phyloP scores from a whole-genome alignment of 1,139 yeast species.

The Suhomyces bribrorum region DNA sequence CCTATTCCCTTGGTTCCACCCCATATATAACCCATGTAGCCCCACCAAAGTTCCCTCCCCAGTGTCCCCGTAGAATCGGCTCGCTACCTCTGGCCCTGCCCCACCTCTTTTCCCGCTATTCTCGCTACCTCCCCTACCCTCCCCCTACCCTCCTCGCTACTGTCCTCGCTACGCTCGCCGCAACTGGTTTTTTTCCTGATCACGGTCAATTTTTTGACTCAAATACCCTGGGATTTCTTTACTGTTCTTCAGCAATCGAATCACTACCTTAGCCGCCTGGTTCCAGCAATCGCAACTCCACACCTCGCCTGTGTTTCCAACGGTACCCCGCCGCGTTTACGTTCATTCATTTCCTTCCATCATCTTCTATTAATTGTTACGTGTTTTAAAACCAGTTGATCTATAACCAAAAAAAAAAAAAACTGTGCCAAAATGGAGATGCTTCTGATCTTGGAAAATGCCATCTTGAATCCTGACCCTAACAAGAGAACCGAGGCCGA shows the following conservation, averaged over 20 bases:
- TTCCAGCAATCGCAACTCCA: no score
- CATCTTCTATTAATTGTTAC: neutral
- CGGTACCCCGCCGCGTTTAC: neutral
- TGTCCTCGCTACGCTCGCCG: neutral
- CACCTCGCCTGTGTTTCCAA: no score
- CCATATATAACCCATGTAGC: no score
- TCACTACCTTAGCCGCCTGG: no score
- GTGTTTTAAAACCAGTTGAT: neutral
- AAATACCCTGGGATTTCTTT: no score
- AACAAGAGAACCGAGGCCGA: constrained; percentile 78
- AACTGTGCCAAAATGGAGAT: constrained; percentile 53
- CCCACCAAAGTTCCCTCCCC: no score
- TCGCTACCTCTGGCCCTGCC: no score
- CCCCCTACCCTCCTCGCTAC: neutral
- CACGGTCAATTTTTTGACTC: no score
- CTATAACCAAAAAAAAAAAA: constrained; percentile 2
- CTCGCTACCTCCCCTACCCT: neutral
- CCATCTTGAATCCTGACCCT: constrained; percentile 68
- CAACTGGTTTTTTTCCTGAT: no score
- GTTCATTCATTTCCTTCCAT: neutral
- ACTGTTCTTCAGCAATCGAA: no score
- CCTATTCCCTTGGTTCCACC: no score
- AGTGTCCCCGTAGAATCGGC: no score
- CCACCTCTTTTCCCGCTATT: neutral
- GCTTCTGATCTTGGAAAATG: constrained; percentile 73